Conservation (phyloP, 1,284 basidiomycete genomes). For the Xerocomus cyaneibrunnescens region DNA sequence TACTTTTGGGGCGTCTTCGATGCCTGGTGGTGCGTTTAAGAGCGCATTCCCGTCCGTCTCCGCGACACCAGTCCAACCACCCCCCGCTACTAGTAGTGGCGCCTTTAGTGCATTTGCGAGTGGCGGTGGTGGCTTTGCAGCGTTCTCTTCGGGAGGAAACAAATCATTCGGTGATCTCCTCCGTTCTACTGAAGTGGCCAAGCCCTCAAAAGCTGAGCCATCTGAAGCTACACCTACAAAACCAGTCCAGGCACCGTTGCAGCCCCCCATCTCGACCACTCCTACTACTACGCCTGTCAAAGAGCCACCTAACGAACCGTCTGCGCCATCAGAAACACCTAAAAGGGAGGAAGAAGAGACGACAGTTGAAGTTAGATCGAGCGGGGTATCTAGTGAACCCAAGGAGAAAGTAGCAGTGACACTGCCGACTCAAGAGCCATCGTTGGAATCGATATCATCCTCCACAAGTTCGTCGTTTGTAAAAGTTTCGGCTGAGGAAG, state of each 20-base stretch:
- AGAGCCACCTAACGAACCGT: slow-evolving; percentile 8
- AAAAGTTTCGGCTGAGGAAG: slow-evolving; percentile 32
- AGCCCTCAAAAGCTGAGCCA: background rate
- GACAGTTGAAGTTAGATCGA: slow-evolving; percentile 3
- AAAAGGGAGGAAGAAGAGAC: background rate
- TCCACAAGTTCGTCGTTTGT: slow-evolving; percentile 37
- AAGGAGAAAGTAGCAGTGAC: slow-evolving; percentile 14
- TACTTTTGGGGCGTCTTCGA: slow-evolving; percentile 32
- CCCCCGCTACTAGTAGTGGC: slow-evolving; percentile 1
- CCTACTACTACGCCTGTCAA: slow-evolving; percentile 18
- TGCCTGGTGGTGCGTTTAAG: slow-evolving; percentile 19
- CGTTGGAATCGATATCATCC: slow-evolving; percentile 28
- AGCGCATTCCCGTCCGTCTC: slow-evolving; percentile 11
- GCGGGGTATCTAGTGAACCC: background rate
- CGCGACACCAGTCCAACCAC: slow-evolving; percentile 6
- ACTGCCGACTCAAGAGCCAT: slow-evolving; percentile 14
- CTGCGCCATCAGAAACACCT: background rate
- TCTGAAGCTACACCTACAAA: slow-evolving; percentile 18
- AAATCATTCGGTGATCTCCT: slow-evolving; percentile 46
- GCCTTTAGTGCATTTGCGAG: slow-evolving; percentile 26
- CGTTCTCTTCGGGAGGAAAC: slow-evolving; percentile 31
- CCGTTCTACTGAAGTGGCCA: slow-evolving; percentile 24
- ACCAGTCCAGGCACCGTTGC: background rate
- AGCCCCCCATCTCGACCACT: slow-evolving; percentile 16
- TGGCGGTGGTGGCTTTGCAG: slow-evolving; percentile 28